Conservation (phyloP, 495 filamentous ascomycete genomes). For the Xylaria sp. region DNA sequence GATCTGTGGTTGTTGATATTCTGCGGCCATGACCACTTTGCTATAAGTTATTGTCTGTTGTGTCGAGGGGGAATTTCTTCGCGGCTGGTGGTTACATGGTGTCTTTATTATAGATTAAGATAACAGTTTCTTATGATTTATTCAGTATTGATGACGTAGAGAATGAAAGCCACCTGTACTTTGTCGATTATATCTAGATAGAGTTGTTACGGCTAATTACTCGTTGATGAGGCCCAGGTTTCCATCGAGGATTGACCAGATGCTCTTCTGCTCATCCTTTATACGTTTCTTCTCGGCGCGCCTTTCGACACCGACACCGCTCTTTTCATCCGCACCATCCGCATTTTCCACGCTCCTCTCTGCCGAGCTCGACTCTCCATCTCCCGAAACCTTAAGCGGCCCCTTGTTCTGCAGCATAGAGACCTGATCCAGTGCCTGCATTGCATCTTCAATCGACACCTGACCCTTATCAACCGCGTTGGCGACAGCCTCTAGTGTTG, state of each 20-base stretch:
- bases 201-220: constrained; percentile 22
- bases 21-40: too few relatives aligned
- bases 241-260: constrained; percentile 54
- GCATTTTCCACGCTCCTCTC: constrained; percentile 47
- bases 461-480: constrained; percentile 58
- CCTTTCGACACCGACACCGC: constrained; percentile 34
- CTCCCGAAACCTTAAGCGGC: constrained; percentile 27
- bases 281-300: constrained; percentile 36
- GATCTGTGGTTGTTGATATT: neutral
- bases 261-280: constrained; percentile 36
- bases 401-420: constrained; percentile 46
- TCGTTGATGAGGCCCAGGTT: constrained; percentile 52
- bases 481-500: constrained; percentile 53
- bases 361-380: constrained; percentile 26
- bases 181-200: neutral
- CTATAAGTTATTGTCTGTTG: too few relatives aligned
- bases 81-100: too few relatives aligned
- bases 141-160: neutral
- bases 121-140: neutral
- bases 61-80: too few relatives aligned
- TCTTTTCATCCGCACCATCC: constrained; percentile 40
- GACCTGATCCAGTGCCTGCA: constrained; percentile 47
- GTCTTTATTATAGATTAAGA: too few relatives aligned
- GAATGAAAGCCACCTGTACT: neutral
- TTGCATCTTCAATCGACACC: constrained; percentile 50